Evolutionary conservation across 345 rosid species (phyloP).

Genomic region (thale cress (Arabidopsis thaliana)): TAIR10.1 NC_003070.9:30184001-30184500

Average conservation of each 20-base stretch:
- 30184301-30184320: slow-evolving; percentile 86
- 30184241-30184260: slow-evolving; percentile 79
- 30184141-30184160: slow-evolving; percentile 61
- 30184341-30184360: slow-evolving; percentile 84
- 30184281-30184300: slow-evolving; percentile 91
- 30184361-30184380: slow-evolving; percentile 92
- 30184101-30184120: slow-evolving; percentile 72
- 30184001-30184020: slow-evolving; percentile 15
- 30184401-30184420: slow-evolving; percentile 75
- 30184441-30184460: slow-evolving; percentile 60
- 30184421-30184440: slow-evolving; percentile 71
- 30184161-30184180: slow-evolving; percentile 81
- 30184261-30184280: slow-evolving; percentile 92
- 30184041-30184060: slow-evolving; percentile 83
- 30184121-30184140: slow-evolving; percentile 70
- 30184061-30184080: slow-evolving; percentile 83
- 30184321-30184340: slow-evolving; percentile 92
- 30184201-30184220: slow-evolving; percentile 95
- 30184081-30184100: slow-evolving; percentile 88
- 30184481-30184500: slow-evolving; percentile 99
- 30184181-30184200: slow-evolving; percentile 92
- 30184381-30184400: slow-evolving; percentile 91
- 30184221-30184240: slow-evolving; percentile 88
- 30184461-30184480: slow-evolving; percentile 84
- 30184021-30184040: slow-evolving; percentile 88